Evolutionary conservation across 1,139 yeast species (phyloP), one percentile per base, ranked within the genome.

Genomic region (Debaryomyces coudertii): DNA sequence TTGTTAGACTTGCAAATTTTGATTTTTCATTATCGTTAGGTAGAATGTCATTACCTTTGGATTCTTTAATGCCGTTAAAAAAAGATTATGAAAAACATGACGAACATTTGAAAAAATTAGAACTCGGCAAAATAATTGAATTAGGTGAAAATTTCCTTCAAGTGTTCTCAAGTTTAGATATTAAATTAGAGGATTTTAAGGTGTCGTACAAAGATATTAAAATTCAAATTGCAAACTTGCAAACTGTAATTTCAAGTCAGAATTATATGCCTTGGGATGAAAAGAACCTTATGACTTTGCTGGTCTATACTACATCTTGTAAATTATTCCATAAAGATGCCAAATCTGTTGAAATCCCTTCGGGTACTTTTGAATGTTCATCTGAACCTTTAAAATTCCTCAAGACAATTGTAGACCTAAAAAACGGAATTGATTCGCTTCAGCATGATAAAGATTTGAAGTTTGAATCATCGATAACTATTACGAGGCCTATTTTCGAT

Each of bases 261-360:
- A 8, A 33, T 25, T n/a, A 7, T 25, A 11, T 18, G 8, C 35
- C 9, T 15, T 42, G 38, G 7, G 14, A 28, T 9, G 20, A 38
- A 11, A 22, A 7, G 9, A 30, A 25, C 34, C 16, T 28, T 12
- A 25, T 45, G 30, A 30, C 37, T 7, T 16, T 39, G 12, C 36
- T 28, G 33, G 9, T 44, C 7, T 41, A 30, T 20, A 24, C 66
- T 28, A 66, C 74, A 1, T 61, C 74, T 1, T 56, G 63, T 16
- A 66, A 57, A 38, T 30, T 72, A 3, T 58, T 49, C 43, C 75
- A 75, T 46, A 53, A 61, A 7, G 67, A 57, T 4, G 58, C 68
- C 30, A 61, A 60, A 38, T 64, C 71, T 47, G 53, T 74, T 42
- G 77, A 70, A 42, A 49, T 74, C 9, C 78, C 78, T 1, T 41